Percentiles rank a stretch among this genome's conserved stretches.
Evolutionary conservation across 768 basidiomycete genomes (phyloP).

Genomic region (Trametes cubensis): DNA sequence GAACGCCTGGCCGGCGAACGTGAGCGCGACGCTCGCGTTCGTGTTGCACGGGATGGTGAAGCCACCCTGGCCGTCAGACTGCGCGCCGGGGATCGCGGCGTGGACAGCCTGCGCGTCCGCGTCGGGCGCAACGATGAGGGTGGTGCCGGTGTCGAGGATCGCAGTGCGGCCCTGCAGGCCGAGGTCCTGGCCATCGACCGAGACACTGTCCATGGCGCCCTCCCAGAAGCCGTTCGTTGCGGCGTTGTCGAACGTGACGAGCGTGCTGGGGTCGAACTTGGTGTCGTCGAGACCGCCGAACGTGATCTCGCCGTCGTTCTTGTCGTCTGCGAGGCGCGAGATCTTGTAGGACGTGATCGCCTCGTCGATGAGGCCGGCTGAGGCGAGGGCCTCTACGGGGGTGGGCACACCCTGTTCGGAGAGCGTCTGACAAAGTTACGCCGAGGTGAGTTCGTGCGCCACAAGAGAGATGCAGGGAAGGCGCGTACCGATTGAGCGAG

Average conservation of each 20-base stretch:
- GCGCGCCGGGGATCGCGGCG: constrained; percentile 55
- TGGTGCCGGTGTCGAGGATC: constrained; percentile 59
- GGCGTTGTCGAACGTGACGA: constrained; percentile 64
- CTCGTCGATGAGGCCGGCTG: constrained; percentile 55
- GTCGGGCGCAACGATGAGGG: constrained; percentile 44
- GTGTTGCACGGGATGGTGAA: constrained; percentile 71
- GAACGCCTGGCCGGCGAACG: constrained; percentile 61
- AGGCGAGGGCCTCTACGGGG: constrained; percentile 70
- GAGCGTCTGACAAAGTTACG: constrained; percentile 44
- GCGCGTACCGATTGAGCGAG: constrained; percentile 66
- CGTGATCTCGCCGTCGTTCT: constrained; percentile 79
- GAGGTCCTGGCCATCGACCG: constrained; percentile 56
- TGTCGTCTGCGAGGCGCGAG: constrained; percentile 66
- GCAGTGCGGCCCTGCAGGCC: constrained; percentile 66
- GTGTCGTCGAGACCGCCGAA: constrained; percentile 74
- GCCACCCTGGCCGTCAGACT: constrained; percentile 48
- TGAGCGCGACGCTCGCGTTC: constrained; percentile 53
- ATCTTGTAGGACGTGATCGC: constrained; percentile 83
- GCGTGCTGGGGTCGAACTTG: constrained; percentile 65
- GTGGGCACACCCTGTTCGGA: constrained; percentile 68
- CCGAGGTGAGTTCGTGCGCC: neutral
- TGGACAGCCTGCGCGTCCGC: constrained; percentile 60
- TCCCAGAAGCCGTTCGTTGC: constrained; percentile 80
- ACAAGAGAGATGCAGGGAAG: constrained; percentile 1
- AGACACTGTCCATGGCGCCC: constrained; percentile 58